Base-by-base conservation (phyloP, 2,329 filamentous ascomycete species). In the Lachnellula occidentalis region DNA sequence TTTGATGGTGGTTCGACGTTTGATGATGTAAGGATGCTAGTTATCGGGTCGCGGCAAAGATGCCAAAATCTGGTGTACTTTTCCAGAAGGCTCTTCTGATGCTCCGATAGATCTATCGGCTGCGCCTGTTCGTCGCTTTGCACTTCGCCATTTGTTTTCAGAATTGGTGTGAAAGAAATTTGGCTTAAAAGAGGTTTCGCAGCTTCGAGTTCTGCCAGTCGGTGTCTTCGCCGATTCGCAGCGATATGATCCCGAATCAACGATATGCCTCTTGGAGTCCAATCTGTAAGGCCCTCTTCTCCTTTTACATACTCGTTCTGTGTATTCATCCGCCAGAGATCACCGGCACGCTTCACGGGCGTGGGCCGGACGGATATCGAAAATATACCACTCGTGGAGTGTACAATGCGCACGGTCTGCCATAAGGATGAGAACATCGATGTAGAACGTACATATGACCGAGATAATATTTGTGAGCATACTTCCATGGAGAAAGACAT, bases 301-400 rank as follows among this genome's bases (percentile, higher is more conserved):
- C 94, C 94, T 70, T 96, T 96, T 64, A 99, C 89, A 67, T 96
- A 97, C 69, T 95, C 90, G 65, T 95, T 88, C 56, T 90, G 86
- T 15, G 92, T 97, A 70, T 91, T 95, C 84, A 97, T 90, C 52
- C 94, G 84, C 94, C 94, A 99, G 12, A 99, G 77, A 69, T 99
- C 94, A 3, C 90, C 90, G 0, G 91, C 90, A 46, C 90, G 83
- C 72, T 96, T 96, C 49, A 95, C 91, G 2, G 91, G 91, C 7
- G 90, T 86, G 0, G 94, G 94, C 31, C 90, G 86, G 71, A 97
- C 86, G 5, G 85, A 85, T 48, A 97, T 76, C 1, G 89, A 91
- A 72, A 95, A 99, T 55, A 96, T 89, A 45, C 84, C 85, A 19
- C 90, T 89, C 0, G 87, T 89, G 7, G 92, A 94, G 67, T 91